phyloP scores from a whole-genome alignment of 2,329 filamentous ascomycete species.

The Capronia americana region DNA sequence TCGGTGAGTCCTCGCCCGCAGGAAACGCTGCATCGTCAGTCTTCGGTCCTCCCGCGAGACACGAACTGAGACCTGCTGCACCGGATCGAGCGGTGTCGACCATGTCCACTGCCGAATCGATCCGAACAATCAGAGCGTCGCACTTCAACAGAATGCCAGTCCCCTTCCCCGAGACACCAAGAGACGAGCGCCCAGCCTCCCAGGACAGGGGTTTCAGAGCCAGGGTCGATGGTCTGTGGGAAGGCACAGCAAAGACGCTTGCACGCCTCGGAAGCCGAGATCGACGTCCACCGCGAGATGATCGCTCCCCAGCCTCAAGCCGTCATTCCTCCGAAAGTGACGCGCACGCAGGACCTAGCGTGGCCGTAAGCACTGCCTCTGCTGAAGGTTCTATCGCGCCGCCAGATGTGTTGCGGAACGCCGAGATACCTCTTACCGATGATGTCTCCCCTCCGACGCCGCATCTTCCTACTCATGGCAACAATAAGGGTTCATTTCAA shows the following conservation, averaged over 20 bases:
- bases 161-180: constrained; percentile 16
- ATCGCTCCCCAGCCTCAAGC: constrained; percentile 44
- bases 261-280: constrained; percentile 44
- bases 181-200: constrained; percentile 25
- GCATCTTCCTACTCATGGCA: constrained; percentile 7
- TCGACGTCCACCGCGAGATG: constrained; percentile 41
- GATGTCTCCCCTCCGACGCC: constrained; percentile 22
- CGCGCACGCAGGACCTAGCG: constrained; percentile 50
- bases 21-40: constrained; percentile 33
- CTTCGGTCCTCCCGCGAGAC: constrained; percentile 38
- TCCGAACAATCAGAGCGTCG: constrained; percentile 52
- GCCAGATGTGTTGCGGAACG: constrained; percentile 46
- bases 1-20: constrained; percentile 37
- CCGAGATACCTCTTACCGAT: constrained; percentile 21
- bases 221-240: constrained; percentile 38
- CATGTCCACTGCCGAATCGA: constrained; percentile 55
- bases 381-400: constrained; percentile 52
- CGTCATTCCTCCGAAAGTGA: constrained; percentile 40
- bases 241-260: constrained; percentile 34
- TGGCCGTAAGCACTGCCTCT: constrained; percentile 53
- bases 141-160: constrained; percentile 39
- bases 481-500: constrained; percentile 23
- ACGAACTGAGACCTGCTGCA: constrained; percentile 46
- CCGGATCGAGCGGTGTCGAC: constrained; percentile 51
- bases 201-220: constrained; percentile 32